A percentile compares a stretch with the other conserved stretches of the same genome.
Conservation (phyloP, 768 basidiomycete genomes). For the Suillus clintonianus region DNA sequence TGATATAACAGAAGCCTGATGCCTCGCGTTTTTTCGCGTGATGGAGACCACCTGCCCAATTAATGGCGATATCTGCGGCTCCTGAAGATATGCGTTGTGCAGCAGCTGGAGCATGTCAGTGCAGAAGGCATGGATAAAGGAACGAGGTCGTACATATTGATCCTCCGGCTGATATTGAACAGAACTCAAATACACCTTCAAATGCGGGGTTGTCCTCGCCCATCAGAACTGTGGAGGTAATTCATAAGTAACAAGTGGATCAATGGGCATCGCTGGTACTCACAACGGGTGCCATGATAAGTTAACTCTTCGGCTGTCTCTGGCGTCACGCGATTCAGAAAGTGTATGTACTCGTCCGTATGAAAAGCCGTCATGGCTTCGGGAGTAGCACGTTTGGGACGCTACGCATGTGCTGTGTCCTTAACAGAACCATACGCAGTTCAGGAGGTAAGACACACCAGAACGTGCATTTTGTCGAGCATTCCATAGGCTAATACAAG, state of each 20-base stretch:
- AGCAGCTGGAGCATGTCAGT: slow-evolving; percentile 52
- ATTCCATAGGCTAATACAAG: slow-evolving; percentile 89
- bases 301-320: slow-evolving; percentile 89
- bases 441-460: slow-evolving; percentile 52
- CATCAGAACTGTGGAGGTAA: slow-evolving; percentile 44
- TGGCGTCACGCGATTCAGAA: slow-evolving; percentile 84
- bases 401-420: slow-evolving; percentile 38
- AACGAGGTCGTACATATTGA: slow-evolving; percentile 70
- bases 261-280: slow-evolving; percentile 22
- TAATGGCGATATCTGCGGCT: slow-evolving; percentile 80
- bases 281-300: slow-evolving; percentile 83
- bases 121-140: background rate
- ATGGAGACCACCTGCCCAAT: slow-evolving; percentile 98
- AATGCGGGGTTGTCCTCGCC: slow-evolving; percentile 97
- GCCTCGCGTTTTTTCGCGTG: slow-evolving; percentile 99
- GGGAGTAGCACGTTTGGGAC: slow-evolving; percentile 68
- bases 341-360: slow-evolving; percentile 97
- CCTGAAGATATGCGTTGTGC: slow-evolving; percentile 81
- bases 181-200: slow-evolving; percentile 96
- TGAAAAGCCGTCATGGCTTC: slow-evolving; percentile 92
- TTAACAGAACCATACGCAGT: background rate
- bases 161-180: slow-evolving; percentile 94
- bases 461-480: slow-evolving; percentile 90
- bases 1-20: slow-evolving; percentile 98
- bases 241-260: slow-evolving; percentile 7